Evolutionary conservation across 129 eudicot species (phyloP).

Genomic region (Tagetes erecta): DNA sequence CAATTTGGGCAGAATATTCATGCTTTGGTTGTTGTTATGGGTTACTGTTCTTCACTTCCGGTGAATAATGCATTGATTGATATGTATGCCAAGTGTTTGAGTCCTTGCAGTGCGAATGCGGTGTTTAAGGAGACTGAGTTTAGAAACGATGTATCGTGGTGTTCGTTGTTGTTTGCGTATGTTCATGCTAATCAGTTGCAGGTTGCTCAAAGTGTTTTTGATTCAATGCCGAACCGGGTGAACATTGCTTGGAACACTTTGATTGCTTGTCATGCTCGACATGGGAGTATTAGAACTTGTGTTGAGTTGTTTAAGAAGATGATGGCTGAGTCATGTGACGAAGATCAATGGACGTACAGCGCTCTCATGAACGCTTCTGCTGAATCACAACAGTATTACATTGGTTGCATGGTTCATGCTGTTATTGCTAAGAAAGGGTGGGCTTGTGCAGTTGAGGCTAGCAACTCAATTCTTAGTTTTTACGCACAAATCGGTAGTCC

Average conservation of each 20-base stretch:
- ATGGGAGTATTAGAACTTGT: slow-evolving; percentile 46
- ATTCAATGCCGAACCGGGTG: slow-evolving; percentile 59
- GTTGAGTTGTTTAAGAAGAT: slow-evolving; percentile 55
- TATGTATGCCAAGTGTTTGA: slow-evolving; percentile 75
- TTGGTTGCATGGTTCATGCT: slow-evolving; percentile 58
- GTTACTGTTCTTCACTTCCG: slow-evolving; percentile 45
- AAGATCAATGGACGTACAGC: slow-evolving; percentile 79
- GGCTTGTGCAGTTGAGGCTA: slow-evolving; percentile 63
- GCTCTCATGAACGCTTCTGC: slow-evolving; percentile 62
- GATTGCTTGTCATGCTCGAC: slow-evolving; percentile 58
- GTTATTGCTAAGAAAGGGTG: slow-evolving; percentile 60
- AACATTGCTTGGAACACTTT: slow-evolving; percentile 75
- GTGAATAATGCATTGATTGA: slow-evolving; percentile 75
- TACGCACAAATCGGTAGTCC: slow-evolving; percentile 47
- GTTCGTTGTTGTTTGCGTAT: slow-evolving; percentile 73
- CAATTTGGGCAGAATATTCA: slow-evolving; percentile 52
- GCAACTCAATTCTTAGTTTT: slow-evolving; percentile 67
- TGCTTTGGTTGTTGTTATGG: slow-evolving; percentile 48
- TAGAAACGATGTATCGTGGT: slow-evolving; percentile 74
- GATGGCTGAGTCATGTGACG: slow-evolving; percentile 47
- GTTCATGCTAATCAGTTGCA: slow-evolving; percentile 48
- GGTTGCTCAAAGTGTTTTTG: slow-evolving; percentile 43
- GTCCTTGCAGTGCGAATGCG: slow-evolving; percentile 39
- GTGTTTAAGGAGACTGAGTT: slow-evolving; percentile 62
- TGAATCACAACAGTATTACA: slow-evolving; percentile 42